Percentiles rank a stretch among this genome's conserved stretches.
These are phyloP conservation scores for Sporothrix mexicana DNA, from an alignment of 2,329 filamentous ascomycete species.

Conservation along the genomic window DNA sequence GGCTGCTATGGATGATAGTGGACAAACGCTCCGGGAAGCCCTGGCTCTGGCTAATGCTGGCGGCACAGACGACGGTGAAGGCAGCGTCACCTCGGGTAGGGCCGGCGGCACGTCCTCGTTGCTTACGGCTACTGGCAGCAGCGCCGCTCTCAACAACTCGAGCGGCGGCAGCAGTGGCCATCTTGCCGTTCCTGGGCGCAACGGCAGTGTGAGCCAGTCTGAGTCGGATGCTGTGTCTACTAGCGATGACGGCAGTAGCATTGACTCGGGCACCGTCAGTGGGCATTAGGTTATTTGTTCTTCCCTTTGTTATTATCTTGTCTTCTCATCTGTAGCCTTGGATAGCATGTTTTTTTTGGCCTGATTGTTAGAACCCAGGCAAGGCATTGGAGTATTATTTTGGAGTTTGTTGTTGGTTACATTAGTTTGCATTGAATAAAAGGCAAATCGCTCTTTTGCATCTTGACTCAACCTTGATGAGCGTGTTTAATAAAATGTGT, in stretches of 20 bases:
- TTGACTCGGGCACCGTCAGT: conserved; percentile 34
- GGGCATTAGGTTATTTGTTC: conserved; percentile 5
- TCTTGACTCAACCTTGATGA: background rate
- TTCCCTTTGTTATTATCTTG: background rate
- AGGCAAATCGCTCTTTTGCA: background rate
- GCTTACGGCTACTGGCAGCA: conserved; percentile 1
- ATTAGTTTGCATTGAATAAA: background rate
- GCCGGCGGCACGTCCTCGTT: background rate
- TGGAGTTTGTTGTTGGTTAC: background rate
- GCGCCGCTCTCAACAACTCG: conserved; percentile 9
- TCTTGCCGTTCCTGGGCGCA: conserved; percentile 42
- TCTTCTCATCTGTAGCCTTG: background rate
- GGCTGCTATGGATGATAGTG: conserved; percentile 87
- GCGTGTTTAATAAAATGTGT: background rate
- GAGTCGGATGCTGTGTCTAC: conserved; percentile 37
- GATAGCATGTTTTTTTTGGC: background rate
- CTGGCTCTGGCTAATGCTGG: conserved; percentile 65
- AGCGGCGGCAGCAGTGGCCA: conserved; percentile 40
- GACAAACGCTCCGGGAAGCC: conserved; percentile 76
- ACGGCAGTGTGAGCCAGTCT: conserved; percentile 32
- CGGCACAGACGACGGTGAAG: background rate
- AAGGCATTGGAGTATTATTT: background rate
- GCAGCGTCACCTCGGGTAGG: background rate
- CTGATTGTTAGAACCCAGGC: background rate
- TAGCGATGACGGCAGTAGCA: conserved; percentile 37